Conservation (phyloP, 306 rosid genomes). For the Oemleria cerasiformis region DNA sequence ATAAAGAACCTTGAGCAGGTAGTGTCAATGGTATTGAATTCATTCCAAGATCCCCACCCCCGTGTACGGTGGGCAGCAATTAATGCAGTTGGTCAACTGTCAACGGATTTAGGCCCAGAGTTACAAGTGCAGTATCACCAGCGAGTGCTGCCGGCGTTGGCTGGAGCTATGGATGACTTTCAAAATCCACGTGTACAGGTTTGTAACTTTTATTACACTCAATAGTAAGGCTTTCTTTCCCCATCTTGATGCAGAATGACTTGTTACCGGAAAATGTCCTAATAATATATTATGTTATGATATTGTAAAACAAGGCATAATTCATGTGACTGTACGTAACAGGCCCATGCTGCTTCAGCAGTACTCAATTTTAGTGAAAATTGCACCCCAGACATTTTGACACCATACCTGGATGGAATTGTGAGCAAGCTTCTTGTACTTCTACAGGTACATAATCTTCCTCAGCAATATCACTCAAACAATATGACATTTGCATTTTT, state of each 20-base stretch:
- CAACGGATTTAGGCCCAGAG: conserved; percentile 76
- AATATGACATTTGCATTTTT: background rate
- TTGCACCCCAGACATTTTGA: conserved; percentile 60
- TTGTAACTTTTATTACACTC: conserved; percentile 19
- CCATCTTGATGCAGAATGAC: no score
- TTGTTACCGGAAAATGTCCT: background rate
- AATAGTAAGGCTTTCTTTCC: background rate
- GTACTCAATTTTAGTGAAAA: conserved; percentile 71
- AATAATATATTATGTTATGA: background rate
- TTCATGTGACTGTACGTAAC: conserved; percentile 7
- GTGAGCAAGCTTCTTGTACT: conserved; percentile 71
- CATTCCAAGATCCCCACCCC: conserved; percentile 53
- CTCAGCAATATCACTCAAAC: background rate
- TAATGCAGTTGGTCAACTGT: conserved; percentile 73
- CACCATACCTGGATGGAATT: conserved; percentile 67
- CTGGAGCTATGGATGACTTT: conserved; percentile 72
- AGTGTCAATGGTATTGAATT: conserved; percentile 56
- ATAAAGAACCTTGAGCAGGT: conserved; percentile 59
- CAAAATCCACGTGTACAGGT: conserved; percentile 81
- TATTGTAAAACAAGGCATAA: background rate
- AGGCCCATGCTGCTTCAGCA: conserved; percentile 88
- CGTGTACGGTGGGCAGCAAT: conserved; percentile 85
- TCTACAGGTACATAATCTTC: conserved; percentile 52
- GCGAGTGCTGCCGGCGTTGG: conserved; percentile 59
- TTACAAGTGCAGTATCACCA: conserved; percentile 57